Conservation (phyloP, 1,139 yeast species). For the Geotrichum macrosporum region DNA sequence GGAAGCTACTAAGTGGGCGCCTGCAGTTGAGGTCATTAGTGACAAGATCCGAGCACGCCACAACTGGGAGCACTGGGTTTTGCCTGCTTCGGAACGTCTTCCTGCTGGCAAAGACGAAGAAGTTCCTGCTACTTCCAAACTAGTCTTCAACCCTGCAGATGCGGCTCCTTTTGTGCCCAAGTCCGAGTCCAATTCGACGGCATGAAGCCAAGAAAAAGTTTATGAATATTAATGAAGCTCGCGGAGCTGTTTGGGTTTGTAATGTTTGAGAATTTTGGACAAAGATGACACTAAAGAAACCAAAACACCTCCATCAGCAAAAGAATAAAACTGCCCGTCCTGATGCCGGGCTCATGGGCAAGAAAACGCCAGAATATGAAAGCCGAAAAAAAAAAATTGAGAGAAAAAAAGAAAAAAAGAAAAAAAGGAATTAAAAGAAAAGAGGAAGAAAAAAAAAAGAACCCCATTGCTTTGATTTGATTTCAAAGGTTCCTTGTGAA, state of each 20-base stretch:
- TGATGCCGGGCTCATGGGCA: background rate
- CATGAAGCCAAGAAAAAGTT: background rate
- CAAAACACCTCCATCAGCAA: too few relatives aligned
- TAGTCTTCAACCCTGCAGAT: constrained; percentile 37
- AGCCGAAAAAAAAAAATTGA: background rate
- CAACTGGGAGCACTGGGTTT: constrained; percentile 48
- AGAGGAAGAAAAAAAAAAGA: too few relatives aligned
- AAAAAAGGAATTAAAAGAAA: background rate
- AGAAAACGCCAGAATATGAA: background rate
- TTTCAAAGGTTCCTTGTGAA: too few relatives aligned
- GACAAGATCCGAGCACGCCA: constrained; percentile 45
- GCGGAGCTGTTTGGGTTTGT: background rate
- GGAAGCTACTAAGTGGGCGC: constrained; percentile 45
- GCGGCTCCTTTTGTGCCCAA: constrained; percentile 41
- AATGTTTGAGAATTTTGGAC: background rate
- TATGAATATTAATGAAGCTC: background rate
- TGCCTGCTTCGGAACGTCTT: constrained; percentile 47
- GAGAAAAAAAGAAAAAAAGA: background rate
- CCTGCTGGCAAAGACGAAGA: constrained; percentile 41
- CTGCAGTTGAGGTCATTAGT: constrained; percentile 46
- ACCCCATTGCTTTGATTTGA: too few relatives aligned
- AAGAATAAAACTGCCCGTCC: too few relatives aligned
- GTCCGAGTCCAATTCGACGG: constrained; percentile 14
- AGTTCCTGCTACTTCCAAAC: constrained; percentile 30
- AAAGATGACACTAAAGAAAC: background rate